Evolutionary conservation across 2,329 filamentous ascomycete genomes (phyloP), one percentile per base, ranked within the genome.

Genomic region (Monilinia vaccinii-corymbosi): DNA sequence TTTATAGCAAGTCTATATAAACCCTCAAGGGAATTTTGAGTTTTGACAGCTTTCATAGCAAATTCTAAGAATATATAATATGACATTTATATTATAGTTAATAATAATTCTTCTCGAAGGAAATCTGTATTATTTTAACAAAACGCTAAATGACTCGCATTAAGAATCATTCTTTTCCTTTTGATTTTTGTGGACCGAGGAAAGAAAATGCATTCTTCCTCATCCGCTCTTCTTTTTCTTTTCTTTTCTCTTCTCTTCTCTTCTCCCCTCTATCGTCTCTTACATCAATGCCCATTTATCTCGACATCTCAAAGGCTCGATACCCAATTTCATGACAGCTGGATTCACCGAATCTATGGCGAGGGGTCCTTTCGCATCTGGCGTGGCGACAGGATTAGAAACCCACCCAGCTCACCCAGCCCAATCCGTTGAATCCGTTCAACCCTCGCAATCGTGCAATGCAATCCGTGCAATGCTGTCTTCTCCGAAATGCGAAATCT

Each of bases 141-240:
- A 36, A 18, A 14, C 56, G 45, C 45, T 50, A 34, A 52, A 52
- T 52, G 56, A 58, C 56, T 58, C 56, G 56, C 56, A 58, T 38
- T 25, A 21, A 18, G 21, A 6, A 40, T 40, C 32, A 34, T 25
- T 31, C 6, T n/a, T 52, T 52, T 52, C 23, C n/a, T 28, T 31
- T 52, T 31, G 40, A 18, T 42, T 51, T 52, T 52, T n/a, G n/a
- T n/a, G n/a, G n/a, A n/a, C n/a, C n/a, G 25, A 42, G 50, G 56
- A 34, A 45, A 42, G 18, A 25, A 10, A 28, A 50, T 9, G 5
- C 25, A 58, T n/a, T 23, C 16, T 14, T 34, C 18, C 16, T 56
- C 28, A 7, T 34, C 32, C 32, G 10, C 32, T 46, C 16, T 3
- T 0, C 8, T 23, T 47, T 25, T 10, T 38, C 44, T 48, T 25